Percentiles rank a stretch among this genome's conserved stretches.
Conservation (phyloP, 148 eudicot genomes). For the Beta vulgaris region DNA sequence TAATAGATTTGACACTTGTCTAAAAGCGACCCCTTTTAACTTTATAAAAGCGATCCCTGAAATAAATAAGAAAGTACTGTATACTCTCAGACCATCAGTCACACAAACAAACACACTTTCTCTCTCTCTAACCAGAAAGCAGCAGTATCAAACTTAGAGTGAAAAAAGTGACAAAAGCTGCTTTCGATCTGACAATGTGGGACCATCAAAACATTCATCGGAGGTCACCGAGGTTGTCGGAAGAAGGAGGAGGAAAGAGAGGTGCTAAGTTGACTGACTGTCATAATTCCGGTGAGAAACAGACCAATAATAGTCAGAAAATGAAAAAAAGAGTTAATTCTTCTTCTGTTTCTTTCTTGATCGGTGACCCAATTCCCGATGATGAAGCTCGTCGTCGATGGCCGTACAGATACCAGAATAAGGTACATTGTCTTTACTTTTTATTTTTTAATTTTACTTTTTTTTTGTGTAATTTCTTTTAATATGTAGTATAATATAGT, state of each 20-base stretch:
- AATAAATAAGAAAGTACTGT: too few relatives aligned
- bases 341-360: conserved; percentile 27
- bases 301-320: neutral
- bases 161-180: neutral
- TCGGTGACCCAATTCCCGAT: conserved; percentile 46
- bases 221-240: conserved; percentile 29
- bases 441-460: neutral
- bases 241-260: neutral
- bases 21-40: too few relatives aligned
- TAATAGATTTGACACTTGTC: too few relatives aligned
- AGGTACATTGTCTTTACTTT: conserved; percentile 32
- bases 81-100: too few relatives aligned
- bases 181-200: conserved; percentile 27
- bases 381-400: conserved; percentile 44
- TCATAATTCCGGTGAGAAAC: conserved; percentile 16
- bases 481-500: too few relatives aligned
- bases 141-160: neutral
- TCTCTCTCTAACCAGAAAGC: neutral
- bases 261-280: conserved; percentile 6
- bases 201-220: neutral
- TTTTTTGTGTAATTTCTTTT: neutral
- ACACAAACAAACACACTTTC: too few relatives aligned
- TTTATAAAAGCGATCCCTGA: too few relatives aligned
- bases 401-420: conserved; percentile 38
- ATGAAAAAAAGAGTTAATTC: neutral